Conservation (phyloP, 768 basidiomycete species). For the Stropharia rugosoannulata region DNA sequence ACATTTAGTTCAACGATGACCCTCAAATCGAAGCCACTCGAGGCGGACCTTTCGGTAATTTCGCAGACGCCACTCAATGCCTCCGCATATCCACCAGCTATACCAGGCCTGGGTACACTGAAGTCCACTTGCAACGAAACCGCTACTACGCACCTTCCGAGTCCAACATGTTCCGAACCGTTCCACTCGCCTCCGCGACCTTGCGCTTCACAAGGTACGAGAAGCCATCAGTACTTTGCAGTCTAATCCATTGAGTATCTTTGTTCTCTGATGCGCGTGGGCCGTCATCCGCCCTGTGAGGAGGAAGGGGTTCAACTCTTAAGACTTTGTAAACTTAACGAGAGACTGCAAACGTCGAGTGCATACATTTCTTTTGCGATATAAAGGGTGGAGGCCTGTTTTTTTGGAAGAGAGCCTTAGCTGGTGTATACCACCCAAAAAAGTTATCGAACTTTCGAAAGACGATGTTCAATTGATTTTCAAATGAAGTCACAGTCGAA, state of each 20-base stretch:
- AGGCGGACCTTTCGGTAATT: constrained; percentile 65
- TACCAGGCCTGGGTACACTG: not conserved
- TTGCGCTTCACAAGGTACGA: constrained; percentile 76
- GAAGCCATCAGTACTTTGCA: constrained; percentile 78
- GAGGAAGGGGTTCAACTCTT: too few species aligned
- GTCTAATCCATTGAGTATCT: constrained; percentile 63
- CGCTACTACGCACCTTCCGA: constrained; percentile 54
- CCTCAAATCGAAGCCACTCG: not conserved
- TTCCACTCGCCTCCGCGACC: constrained; percentile 77
- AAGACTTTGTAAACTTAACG: too few species aligned
- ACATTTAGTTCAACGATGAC: not conserved
- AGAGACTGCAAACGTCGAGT: too few species aligned
- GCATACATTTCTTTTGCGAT: too few species aligned
- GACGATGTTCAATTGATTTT: too few species aligned
- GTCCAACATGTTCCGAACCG: constrained; percentile 79
- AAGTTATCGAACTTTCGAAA: too few species aligned
- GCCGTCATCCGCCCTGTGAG: too few species aligned
- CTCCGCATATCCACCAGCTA: constrained; percentile 71
- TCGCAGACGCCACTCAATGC: constrained; percentile 68
- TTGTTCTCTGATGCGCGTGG: not conserved
- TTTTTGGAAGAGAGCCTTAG: too few species aligned
- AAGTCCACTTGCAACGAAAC: not conserved
- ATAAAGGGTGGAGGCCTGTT: too few species aligned
- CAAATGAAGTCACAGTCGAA: too few species aligned
- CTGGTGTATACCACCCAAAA: too few species aligned